Percentiles rank a stretch among this genome's conserved stretches.
These are phyloP conservation scores for Aspergillus indologenus DNA, from an alignment of 495 filamentous ascomycete species.

Conservation along the genomic window DNA sequence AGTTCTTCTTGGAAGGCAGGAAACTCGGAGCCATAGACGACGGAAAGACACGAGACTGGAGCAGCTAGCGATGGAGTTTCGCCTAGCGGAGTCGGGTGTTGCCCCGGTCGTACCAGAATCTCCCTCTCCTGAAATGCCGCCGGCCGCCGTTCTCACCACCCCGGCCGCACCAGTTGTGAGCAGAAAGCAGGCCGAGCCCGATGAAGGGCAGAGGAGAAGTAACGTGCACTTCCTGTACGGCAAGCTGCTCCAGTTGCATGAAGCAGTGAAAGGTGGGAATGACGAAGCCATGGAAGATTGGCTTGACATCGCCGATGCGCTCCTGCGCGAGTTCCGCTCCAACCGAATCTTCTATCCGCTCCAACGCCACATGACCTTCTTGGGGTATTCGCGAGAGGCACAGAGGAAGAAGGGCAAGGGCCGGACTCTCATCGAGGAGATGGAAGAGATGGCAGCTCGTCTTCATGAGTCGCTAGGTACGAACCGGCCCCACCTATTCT, in stretches of 20 bases:
- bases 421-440: slow-evolving; percentile 49
- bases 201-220: slow-evolving; percentile 43
- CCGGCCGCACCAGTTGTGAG: slow-evolving; percentile 17
- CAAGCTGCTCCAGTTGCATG: slow-evolving; percentile 51
- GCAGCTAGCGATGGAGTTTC: slow-evolving; percentile 42
- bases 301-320: slow-evolving; percentile 68
- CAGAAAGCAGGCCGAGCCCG: slow-evolving; percentile 20
- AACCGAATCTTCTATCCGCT: slow-evolving; percentile 75
- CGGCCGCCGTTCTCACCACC: slow-evolving; percentile 19
- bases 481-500: slow-evolving; percentile 7
- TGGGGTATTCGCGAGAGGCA: slow-evolving; percentile 56
- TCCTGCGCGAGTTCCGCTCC: slow-evolving; percentile 76
- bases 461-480: slow-evolving; percentile 57
- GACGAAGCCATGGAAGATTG: slow-evolving; percentile 56
- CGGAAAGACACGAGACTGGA: slow-evolving; percentile 44
- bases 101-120: neutral
- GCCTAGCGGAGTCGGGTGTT: slow-evolving; percentile 16
- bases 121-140: neutral
- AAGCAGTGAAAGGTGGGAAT: slow-evolving; percentile 49
- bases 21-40: slow-evolving; percentile 32
- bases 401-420: slow-evolving; percentile 41
- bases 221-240: slow-evolving; percentile 57
- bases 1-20: slow-evolving; percentile 54
- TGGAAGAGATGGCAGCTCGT: slow-evolving; percentile 64
- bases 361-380: slow-evolving; percentile 65